Base-by-base conservation (phyloP, 1,284 basidiomycete species). In the Veloboletus limbatus region DNA sequence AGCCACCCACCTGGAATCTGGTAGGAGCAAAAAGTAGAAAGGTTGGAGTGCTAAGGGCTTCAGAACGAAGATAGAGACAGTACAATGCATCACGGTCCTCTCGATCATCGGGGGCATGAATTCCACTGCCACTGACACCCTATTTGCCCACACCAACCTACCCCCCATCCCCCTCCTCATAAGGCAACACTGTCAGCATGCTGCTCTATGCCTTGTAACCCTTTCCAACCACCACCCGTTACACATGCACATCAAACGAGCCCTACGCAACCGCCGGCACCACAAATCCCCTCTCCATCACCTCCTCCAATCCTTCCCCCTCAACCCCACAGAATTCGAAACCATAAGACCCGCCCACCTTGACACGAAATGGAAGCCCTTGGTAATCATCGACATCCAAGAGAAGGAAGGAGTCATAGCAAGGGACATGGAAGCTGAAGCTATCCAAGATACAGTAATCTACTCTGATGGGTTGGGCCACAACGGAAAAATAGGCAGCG, bases 51-150 rank as follows among this genome's bases (percentile, higher is more conserved):
- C 59, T 1, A 42, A 58, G 1, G 47, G 55, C 0, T 28, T 33
- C 3, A 44, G 55, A 2, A 43, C 48, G 7, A 40, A 36, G 9
- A 51, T 43, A 8, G 37, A 38, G 13, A 30, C 26, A 1, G 34
- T 62, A 31, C 52, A 64, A 27, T 24, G 57, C 16, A 37, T 49
- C 5, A 56, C 55, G 7, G 37, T 49, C 0, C 21, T 54, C 13
- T 16, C 40, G 0, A 56, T 59, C 7, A 58, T 54, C 0, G 60
- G 63, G 6, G 59, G 50, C 8, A 48, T 64, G 49, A 24, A 43
- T 20, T 44, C 54, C 10, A 57, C 60, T 0, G 43, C 60, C 0
- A 55, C 54, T 2, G 58, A 59, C 32, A 13, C 51, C 0, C 35
- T 63, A 3, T 47, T 58, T 17, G 43, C 45, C 4, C 61, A 64